Evolutionary conservation across 495 filamentous ascomycete genomes (phyloP).

Genomic region (Glutinoglossum americanum): DNA sequence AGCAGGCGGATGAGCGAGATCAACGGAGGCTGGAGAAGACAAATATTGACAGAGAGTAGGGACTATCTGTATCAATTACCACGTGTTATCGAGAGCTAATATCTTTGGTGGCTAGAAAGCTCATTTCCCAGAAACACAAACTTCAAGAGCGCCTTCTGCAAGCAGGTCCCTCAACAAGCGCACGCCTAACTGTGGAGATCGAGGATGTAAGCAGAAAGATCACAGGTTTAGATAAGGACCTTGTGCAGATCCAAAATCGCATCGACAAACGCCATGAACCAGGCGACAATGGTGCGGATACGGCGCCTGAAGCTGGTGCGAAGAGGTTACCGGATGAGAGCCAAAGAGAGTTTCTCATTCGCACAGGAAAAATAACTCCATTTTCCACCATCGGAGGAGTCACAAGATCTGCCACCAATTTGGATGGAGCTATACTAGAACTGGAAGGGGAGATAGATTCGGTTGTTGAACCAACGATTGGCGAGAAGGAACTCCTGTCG

Average conservation of each 20-base stretch:
- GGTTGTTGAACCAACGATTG: constrained; percentile 14
- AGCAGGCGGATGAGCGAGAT: constrained; percentile 74
- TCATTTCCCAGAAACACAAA: constrained; percentile 25
- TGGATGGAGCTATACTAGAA: constrained; percentile 52
- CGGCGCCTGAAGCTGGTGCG: constrained; percentile 21
- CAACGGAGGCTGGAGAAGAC: constrained; percentile 68
- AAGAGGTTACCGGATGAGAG: constrained; percentile 54
- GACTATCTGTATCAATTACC: background rate
- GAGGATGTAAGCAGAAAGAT: constrained; percentile 38
- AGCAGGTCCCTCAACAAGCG: constrained; percentile 25
- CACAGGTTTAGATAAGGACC: constrained; percentile 37
- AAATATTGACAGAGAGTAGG: constrained; percentile 32
- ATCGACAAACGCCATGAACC: constrained; percentile 47
- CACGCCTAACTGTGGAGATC: constrained; percentile 38
- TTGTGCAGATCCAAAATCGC: constrained; percentile 54
- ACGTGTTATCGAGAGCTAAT: background rate
- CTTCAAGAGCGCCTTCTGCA: constrained; percentile 28
- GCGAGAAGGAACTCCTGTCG: constrained; percentile 30
- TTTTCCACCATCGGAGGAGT: constrained; percentile 49
- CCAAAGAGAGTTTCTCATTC: constrained; percentile 70
- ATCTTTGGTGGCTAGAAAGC: constrained; percentile 16
- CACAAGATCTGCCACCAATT: constrained; percentile 33
- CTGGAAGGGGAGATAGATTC: constrained; percentile 47
- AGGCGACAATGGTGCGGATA: constrained; percentile 21
- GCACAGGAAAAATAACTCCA: constrained; percentile 92